Evolutionary conservation across 208 protist species (phyloP).

Genomic region (Crithidia bombi): DNA sequence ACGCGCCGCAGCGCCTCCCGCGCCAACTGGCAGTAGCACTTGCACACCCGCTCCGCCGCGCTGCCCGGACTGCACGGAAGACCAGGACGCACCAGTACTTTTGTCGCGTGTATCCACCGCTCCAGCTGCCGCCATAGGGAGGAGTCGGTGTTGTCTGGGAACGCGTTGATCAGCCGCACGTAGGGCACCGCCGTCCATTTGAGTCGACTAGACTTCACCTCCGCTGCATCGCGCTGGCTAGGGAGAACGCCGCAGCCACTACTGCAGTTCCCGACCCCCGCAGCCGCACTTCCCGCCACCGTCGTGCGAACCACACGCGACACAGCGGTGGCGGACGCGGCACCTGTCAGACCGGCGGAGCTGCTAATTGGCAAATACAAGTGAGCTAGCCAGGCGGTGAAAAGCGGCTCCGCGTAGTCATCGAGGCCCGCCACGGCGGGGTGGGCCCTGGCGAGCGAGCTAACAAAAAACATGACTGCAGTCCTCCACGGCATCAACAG

Average conservation of each 20-base stretch:
- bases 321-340: slow-evolving; percentile 18
- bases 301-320: slow-evolving; percentile 13
- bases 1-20: slow-evolving; percentile 25
- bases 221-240: neutral
- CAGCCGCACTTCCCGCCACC: neutral
- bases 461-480: slow-evolving; percentile 39
- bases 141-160: slow-evolving; percentile 29
- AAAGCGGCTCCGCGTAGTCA: slow-evolving; percentile 74
- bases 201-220: neutral
- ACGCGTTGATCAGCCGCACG: slow-evolving; percentile 29
- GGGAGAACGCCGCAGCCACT: neutral
- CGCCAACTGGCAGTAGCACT: slow-evolving; percentile 50
- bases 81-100: slow-evolving; percentile 66
- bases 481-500: slow-evolving; percentile 37
- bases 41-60: slow-evolving; percentile 37
- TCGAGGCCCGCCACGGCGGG: slow-evolving; percentile 55
- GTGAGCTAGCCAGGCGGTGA: slow-evolving; percentile 50
- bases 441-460: slow-evolving; percentile 41
- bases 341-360: slow-evolving; percentile 12
- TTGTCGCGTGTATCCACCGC: slow-evolving; percentile 76
- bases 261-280: neutral
- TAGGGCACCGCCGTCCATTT: slow-evolving; percentile 10
- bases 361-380: slow-evolving; percentile 49
- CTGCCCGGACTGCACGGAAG: slow-evolving; percentile 28
- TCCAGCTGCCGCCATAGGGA: slow-evolving; percentile 84